Evolutionary conservation across 2,329 filamentous ascomycete species (phyloP).

Genomic region (Penicillium decumbens): DNA sequence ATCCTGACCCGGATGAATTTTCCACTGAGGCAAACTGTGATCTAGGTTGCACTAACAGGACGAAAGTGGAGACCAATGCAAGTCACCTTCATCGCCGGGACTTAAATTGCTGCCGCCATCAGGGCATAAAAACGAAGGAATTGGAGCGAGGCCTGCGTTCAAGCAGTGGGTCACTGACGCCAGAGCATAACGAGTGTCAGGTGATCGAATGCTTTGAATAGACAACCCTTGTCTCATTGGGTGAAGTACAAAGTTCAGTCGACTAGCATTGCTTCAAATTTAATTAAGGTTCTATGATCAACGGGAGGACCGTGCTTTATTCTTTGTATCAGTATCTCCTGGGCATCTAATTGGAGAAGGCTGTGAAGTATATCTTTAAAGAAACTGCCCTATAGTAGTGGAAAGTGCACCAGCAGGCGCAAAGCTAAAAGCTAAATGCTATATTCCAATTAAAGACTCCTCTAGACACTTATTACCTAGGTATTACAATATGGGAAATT

Average conservation of each 20-base stretch:
- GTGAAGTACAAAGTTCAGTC: background rate
- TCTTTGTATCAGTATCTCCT: conserved; percentile 8
- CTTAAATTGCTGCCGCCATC: background rate
- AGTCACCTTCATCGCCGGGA: conserved; percentile 4
- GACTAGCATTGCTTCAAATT: background rate
- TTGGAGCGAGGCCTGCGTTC: background rate
- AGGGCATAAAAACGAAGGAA: conserved; percentile 5
- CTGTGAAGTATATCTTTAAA: background rate
- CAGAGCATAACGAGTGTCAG: background rate
- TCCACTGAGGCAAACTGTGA: background rate
- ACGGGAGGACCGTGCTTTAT: conserved; percentile 7
- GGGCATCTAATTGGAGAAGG: background rate
- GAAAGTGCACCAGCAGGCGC: background rate
- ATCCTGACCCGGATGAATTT: background rate
- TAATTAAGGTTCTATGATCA: conserved; percentile 1
- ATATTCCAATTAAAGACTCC: background rate
- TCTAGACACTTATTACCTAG: background rate
- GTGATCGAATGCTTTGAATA: background rate
- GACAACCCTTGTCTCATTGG: background rate
- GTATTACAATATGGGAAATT: background rate
- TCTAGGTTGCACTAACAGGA: background rate
- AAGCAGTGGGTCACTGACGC: background rate
- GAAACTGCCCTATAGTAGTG: background rate
- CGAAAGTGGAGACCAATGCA: conserved; percentile 1
- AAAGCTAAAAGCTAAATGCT: background rate